These are phyloP conservation scores for Lasiodiplodia hormozganensis DNA, from an alignment of 2,329 filamentous ascomycete species.

Conservation along the genomic window DNA sequence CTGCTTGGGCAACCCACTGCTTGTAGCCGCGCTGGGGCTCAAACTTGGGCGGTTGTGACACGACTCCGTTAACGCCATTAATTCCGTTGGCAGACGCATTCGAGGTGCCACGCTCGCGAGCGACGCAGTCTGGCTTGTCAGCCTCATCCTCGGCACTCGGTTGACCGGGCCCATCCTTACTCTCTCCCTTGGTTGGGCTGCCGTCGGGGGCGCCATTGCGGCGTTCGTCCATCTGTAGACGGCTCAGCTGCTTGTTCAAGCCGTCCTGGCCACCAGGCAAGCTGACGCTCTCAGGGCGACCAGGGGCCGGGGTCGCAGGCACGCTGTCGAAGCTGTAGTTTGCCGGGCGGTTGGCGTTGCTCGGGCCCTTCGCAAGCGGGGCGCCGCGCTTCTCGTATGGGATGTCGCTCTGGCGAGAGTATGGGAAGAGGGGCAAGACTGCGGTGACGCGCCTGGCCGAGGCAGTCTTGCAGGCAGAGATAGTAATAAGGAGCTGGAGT, in stretches of 20 bases:
- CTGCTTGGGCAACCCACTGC: conserved; percentile 98
- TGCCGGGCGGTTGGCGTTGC: conserved; percentile 52
- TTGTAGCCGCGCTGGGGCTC: conserved; percentile 92
- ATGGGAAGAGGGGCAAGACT: conserved; percentile 93
- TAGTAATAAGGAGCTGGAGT: conserved; percentile 80
- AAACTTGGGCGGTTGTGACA: conserved; percentile 59
- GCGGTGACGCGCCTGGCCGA: conserved; percentile 93
- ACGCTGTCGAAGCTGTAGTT: conserved; percentile 88
- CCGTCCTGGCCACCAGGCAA: conserved; percentile 71
- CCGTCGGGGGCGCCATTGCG: conserved; percentile 48
- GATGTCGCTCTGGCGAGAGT: conserved; percentile 93
- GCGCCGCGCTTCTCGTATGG: conserved; percentile 96
- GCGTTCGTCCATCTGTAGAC: conserved; percentile 67
- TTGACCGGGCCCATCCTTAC: conserved; percentile 12
- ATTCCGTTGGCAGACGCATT: conserved; percentile 58
- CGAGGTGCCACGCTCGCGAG: conserved; percentile 34
- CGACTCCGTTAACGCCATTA: conserved; percentile 58
- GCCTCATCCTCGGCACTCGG: conserved; percentile 40
- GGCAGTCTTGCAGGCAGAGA: conserved; percentile 95
- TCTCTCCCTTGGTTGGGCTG: conserved; percentile 22
- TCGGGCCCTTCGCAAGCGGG: conserved; percentile 75
- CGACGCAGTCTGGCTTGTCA: conserved; percentile 34
- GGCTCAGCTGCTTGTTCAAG: conserved; percentile 76
- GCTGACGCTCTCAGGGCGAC: conserved; percentile 69
- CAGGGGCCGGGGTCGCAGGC: conserved; percentile 81